phyloP scores from a whole-genome alignment of 495 filamentous ascomycete genomes.

The Aspergillus coremiiformis region DNA sequence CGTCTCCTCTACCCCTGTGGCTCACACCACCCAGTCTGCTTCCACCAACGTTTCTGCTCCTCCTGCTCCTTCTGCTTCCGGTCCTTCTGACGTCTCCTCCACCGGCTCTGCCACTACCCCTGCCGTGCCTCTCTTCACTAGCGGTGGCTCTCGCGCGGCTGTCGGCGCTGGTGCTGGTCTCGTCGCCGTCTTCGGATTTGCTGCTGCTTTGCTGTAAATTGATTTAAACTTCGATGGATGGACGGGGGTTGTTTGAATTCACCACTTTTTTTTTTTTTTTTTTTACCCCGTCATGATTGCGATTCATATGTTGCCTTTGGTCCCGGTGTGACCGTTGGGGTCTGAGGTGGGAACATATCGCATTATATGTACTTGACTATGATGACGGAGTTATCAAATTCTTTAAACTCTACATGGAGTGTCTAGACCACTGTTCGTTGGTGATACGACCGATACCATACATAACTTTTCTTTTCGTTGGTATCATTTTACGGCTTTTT shows the following conservation, averaged over 20 bases:
- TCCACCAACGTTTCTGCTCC: background rate
- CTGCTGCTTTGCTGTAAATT: conserved; percentile 68
- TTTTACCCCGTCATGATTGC: background rate
- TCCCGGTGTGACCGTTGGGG: background rate
- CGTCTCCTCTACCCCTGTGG: conserved; percentile 1
- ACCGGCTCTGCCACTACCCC: conserved; percentile 42
- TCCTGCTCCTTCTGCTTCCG: background rate
- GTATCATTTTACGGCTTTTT: background rate
- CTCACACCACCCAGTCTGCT: background rate
- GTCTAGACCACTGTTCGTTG: background rate
- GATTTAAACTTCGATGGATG: background rate
- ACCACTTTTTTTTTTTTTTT: background rate
- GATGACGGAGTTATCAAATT: background rate
- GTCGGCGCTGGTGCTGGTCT: conserved; percentile 60
- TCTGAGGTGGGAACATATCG: background rate
- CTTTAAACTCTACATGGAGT: background rate
- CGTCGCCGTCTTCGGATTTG: conserved; percentile 66
- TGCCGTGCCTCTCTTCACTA: conserved; percentile 40
- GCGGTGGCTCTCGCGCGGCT: conserved; percentile 42
- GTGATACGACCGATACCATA: conserved; percentile 5
- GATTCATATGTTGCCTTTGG: background rate
- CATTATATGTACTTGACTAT: background rate
- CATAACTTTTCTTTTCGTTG: conserved; percentile 1
- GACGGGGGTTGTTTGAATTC: background rate
- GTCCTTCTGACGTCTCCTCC: conserved; percentile 26